Conservation (phyloP, 2,329 filamentous ascomycete species). For the Diaporthe velutina region DNA sequence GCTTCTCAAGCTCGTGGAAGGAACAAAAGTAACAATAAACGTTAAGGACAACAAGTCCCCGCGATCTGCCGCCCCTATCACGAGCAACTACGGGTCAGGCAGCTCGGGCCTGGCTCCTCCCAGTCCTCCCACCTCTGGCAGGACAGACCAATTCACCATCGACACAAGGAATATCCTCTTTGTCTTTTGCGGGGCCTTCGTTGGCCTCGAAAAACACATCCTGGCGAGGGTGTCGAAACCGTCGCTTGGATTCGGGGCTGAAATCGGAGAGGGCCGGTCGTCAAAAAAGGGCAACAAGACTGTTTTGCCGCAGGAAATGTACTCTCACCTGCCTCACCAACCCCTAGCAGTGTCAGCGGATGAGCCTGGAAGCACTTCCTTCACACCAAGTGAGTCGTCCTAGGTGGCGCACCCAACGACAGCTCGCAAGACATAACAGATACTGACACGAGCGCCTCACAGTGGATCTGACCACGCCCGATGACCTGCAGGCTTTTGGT, state of each 20-base stretch:
- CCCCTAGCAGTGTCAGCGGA: constrained; percentile 47
- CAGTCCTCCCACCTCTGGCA: constrained; percentile 59
- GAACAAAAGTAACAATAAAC: constrained; percentile 91
- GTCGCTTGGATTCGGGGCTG: constrained; percentile 92
- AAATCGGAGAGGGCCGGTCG: constrained; percentile 67
- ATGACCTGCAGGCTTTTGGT: constrained; percentile 85
- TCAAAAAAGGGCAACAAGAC: constrained; percentile 64
- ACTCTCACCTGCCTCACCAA: constrained; percentile 69
- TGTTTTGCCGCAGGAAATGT: constrained; percentile 74
- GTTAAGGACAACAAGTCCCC: constrained; percentile 82
- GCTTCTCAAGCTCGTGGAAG: constrained; percentile 94
- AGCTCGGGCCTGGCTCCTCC: constrained; percentile 62
- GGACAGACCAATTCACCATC: constrained; percentile 77
- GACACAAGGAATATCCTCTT: constrained; percentile 98
- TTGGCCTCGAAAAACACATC: constrained; percentile 89
- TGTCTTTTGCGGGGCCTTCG: constrained; percentile 95
- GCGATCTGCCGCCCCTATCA: constrained; percentile 64
- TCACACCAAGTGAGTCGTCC: constrained; percentile 56
- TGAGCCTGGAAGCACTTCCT: constrained; percentile 49
- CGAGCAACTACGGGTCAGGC: constrained; percentile 63
- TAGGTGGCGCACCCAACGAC: not conserved
- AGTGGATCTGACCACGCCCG: constrained; percentile 80
- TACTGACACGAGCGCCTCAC: constrained; percentile 12
- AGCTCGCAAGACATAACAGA: not conserved
- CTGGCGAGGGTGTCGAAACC: constrained; percentile 87